Evolutionary conservation across 140 eudicot genomes (phyloP).

Genomic region (Cichorium intybus): DNA sequence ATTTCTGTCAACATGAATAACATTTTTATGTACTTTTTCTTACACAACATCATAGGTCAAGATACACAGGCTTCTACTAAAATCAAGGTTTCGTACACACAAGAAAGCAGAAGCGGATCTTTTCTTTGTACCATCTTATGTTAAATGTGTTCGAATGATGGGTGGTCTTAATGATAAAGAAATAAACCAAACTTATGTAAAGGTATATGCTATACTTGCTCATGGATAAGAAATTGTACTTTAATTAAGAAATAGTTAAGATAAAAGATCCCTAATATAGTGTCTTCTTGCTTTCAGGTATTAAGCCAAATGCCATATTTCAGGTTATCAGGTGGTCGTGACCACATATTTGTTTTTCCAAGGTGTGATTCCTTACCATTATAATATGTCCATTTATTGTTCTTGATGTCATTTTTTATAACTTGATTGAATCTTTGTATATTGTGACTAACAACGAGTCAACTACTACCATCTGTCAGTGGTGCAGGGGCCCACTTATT

Average conservation of each 20-base stretch:
- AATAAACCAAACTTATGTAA: constrained; percentile 80
- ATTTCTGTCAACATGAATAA: not conserved
- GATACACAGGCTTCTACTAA: constrained; percentile 76
- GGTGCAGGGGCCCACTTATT: constrained; percentile 99
- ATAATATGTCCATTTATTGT: not conserved
- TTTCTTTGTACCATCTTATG: constrained; percentile 85
- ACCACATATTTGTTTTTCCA: constrained; percentile 91
- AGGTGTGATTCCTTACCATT: constrained; percentile 43
- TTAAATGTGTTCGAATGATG: constrained; percentile 93
- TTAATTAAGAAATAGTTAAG: not conserved
- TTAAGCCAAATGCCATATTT: constrained; percentile 94
- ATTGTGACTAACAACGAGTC: constrained; percentile 16
- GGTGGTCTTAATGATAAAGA: constrained; percentile 89
- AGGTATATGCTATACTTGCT: constrained; percentile 42
- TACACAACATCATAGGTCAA: constrained; percentile 61
- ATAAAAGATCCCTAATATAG: not conserved
- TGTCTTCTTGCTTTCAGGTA: constrained; percentile 61
- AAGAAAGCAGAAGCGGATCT: constrained; percentile 81
- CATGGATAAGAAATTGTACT: not conserved
- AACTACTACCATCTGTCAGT: constrained; percentile 42
- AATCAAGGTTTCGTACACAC: constrained; percentile 76
- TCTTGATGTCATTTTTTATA: not conserved
- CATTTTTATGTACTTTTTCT: not conserved
- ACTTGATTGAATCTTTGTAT: not conserved
- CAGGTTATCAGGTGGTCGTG: constrained; percentile 86